These are phyloP conservation scores for Dendrobium chrysotoxum DNA, from an alignment of 106 monocot genomes.

Conservation along the genomic window DNA sequence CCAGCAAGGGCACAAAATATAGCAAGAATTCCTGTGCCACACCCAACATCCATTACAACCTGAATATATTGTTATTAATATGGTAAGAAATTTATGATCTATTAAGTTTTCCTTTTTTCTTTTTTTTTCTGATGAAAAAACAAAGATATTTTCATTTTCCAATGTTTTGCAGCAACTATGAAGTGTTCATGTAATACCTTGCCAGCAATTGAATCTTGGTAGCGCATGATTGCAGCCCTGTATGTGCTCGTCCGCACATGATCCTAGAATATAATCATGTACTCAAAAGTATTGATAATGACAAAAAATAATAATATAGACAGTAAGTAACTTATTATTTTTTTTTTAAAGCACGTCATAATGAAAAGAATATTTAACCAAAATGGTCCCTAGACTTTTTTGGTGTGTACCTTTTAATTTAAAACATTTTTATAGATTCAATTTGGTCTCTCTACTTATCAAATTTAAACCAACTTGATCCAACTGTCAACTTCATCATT, in stretches of 20 bases:
- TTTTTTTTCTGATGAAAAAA: neutral
- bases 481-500: too few species aligned
- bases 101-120: neutral
- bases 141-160: neutral
- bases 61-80: slow-evolving; percentile 5
- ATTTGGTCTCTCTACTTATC: too few species aligned
- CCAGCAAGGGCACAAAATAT: slow-evolving; percentile 94
- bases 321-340: neutral
- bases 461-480: too few species aligned
- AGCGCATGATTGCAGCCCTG: slow-evolving; percentile 69
- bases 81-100: slow-evolving; percentile 2
- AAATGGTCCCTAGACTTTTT: too few species aligned
- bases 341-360: neutral
- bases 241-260: slow-evolving; percentile 83
- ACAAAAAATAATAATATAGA: neutral
- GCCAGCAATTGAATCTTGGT: slow-evolving; percentile 76
- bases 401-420: too few species aligned
- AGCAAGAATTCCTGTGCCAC: slow-evolving; percentile 85
- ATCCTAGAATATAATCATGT: slow-evolving; percentile 38
- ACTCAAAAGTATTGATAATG: neutral
- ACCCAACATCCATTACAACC: slow-evolving; percentile 96
- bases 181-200: slow-evolving; percentile 36
- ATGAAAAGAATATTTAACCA: too few species aligned
- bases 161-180: neutral
- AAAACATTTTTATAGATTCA: too few species aligned